Conservation (phyloP, 225 moss, liverwort and hornwort species). For the Marchantia polymorpha region DNA sequence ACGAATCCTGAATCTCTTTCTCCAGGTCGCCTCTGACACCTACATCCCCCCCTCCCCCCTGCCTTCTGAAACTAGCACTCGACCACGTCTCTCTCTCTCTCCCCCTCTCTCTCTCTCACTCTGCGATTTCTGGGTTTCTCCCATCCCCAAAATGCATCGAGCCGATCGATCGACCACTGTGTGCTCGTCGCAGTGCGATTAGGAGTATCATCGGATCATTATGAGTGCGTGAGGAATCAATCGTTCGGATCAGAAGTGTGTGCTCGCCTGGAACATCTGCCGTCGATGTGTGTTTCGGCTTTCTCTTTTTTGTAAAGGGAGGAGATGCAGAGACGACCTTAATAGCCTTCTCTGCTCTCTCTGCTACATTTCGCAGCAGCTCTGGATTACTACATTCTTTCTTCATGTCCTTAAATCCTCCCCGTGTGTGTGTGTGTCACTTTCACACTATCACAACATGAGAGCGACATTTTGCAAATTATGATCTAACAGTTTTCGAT, state of each 20-base stretch:
- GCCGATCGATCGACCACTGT: not conserved
- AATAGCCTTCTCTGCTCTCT: not conserved
- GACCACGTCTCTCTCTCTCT: constrained; percentile 1
- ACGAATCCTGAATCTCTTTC: constrained; percentile 77
- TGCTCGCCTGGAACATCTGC: not conserved
- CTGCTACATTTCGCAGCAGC: too few species aligned
- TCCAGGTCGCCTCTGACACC: constrained; percentile 39
- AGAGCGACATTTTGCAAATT: not conserved
- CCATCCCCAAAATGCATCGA: not conserved
- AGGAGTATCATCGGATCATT: not conserved
- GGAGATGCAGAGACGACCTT: constrained; percentile 4
- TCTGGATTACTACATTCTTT: not conserved
- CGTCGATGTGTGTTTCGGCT: not conserved
- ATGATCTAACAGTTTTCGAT: not conserved
- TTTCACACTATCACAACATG: not conserved
- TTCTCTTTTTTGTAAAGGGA: not conserved
- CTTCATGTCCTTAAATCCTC: not conserved
- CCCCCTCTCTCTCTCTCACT: too few species aligned
- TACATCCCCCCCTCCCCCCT: not conserved
- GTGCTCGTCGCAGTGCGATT: not conserved
- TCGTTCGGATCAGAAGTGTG: not conserved
- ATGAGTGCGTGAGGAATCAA: not conserved
- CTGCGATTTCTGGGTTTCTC: not conserved
- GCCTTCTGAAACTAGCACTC: not conserved
- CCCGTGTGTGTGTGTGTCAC: not conserved